A percentile compares a stretch with the other conserved stretches of the same genome.
Conservation (phyloP, 805 yeast species). For the Lipomyces oligophaga region DNA sequence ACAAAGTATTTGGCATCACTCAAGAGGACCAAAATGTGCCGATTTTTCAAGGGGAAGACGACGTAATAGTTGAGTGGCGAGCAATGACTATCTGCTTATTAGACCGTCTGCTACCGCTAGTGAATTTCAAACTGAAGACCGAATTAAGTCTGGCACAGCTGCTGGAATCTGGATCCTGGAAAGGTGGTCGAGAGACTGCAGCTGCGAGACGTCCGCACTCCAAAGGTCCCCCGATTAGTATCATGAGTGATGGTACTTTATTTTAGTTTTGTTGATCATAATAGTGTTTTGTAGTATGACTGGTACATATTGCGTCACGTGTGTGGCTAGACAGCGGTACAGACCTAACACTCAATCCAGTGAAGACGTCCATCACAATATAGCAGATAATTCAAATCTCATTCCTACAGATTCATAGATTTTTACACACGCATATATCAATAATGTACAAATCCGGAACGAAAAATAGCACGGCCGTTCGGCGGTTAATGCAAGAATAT, state of each 20-base stretch:
- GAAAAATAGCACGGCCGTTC: constrained; percentile 62
- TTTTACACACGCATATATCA: too few relatives aligned
- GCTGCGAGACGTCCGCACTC: constrained; percentile 46
- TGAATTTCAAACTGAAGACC: constrained; percentile 46
- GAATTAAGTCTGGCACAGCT: constrained; percentile 52
- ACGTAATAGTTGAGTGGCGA: constrained; percentile 66
- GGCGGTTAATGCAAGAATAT: constrained; percentile 80
- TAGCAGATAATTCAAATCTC: background rate
- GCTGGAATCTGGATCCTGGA: constrained; percentile 69
- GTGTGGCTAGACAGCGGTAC: background rate
- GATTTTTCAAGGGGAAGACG: constrained; percentile 51
- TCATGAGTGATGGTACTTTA: constrained; percentile 62
- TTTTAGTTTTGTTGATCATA: constrained; percentile 38
- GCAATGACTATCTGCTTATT: constrained; percentile 56
- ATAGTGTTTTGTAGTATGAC: background rate
- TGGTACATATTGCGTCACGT: background rate
- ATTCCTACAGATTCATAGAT: too few relatives aligned
- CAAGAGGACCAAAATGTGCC: constrained; percentile 40
- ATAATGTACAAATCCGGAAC: constrained; percentile 8
- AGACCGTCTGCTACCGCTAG: constrained; percentile 50
- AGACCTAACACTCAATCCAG: background rate
- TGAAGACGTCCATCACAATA: background rate
- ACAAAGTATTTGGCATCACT: constrained; percentile 32
- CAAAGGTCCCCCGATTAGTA: constrained; percentile 61
- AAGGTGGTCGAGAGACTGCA: constrained; percentile 55